Base-by-base conservation (phyloP, 75 land plant genomes). In the Pinus taeda region DNA sequence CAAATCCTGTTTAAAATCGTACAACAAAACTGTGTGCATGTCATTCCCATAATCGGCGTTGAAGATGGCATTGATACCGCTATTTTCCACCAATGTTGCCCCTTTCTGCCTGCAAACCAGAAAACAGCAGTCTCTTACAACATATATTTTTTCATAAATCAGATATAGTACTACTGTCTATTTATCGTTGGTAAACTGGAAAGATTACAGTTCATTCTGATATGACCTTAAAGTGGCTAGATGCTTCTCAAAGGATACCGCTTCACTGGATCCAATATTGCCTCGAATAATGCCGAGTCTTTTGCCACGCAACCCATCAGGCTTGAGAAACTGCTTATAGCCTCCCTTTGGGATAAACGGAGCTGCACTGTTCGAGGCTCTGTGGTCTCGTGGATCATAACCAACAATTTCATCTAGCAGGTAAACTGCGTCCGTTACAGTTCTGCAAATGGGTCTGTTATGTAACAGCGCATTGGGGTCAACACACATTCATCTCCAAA, bases 1-100 rank as follows among this genome's bases (percentile, higher is more conserved):
- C 53, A 91, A 30, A 1, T 80, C 57, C 3, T 78, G 64, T 78
- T 89, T 91, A 71, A 91, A 91, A 39, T 88, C 93, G 56, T 79
- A 80, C 22, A 59, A 29, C 36, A 81, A 39, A 3, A 81, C 83
- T 1, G 60, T 58, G 2, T 9, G 12, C 6, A 14, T 1, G 30
- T 79, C 82, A 1, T 77, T 84, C 71, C 75, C 64, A 53, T 55
- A 13, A 15, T 4, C 8, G 0, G 15, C 11, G 33, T 83, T 73
- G 42, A 73, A 75, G 7, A 89, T 84, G 3, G 57, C 59, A 17
- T 60, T 59, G 29, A 86, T 81, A 49, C 60, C 73, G 18, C 78
- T 22, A 77, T 89, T 76, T 17, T 82, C 89, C 6, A 89, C 70
- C 59, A 89, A 71, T 20, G 79, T 67, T n/a, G 91, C 91, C 1